Base-by-base conservation (phyloP, 106 monocot species). In the Xerophyta viscosa region DNA sequence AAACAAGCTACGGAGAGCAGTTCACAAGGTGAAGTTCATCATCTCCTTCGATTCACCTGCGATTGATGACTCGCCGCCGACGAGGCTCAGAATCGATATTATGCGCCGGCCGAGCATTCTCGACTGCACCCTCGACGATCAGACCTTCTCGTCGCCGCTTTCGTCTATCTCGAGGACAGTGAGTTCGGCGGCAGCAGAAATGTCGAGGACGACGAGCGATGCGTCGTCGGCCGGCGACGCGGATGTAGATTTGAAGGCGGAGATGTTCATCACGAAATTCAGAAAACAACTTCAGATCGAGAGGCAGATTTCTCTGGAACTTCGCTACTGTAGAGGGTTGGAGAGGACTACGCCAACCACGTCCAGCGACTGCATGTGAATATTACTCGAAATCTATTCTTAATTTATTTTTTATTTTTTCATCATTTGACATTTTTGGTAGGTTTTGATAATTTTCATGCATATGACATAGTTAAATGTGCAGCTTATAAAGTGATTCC, bases 21-120 rank as follows among this genome's bases (percentile, higher is more conserved):
- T 55, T 10, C 29, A 55, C 20, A 55, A 55, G 54, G 31, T 55
- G 54, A 55, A 27, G 31, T 37, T 37, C 19, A 3, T 55, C 8
- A 2, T 55, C 18, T 55, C 54, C 2, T 55, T 55, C 54, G 33
- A 33, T 11, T 12, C 36, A 0, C 4, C 2, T 29, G 21, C 12
- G 11, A 31, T 10, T 0, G 33, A 33, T 6, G 5, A 33, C 33
- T 44, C n/a, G n/a, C 33, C 31, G 6, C 7, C 51, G 2, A 10
- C 2, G 1, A 10, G 25, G 2, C 26, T 52, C 1, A 23, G 2
- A 9, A 21, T 20, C 6, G 23, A 20, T 3, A 33, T 33, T 33
- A 33, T 6, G 5, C 31, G 15, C n/a, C 29, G 33, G 11, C 18
- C 21, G 33, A 55, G 54, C 33, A 12, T 33, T 20, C 19, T 31